Conservation (phyloP, 1,284 basidiomycete species). For the Earliella scabrosa region DNA sequence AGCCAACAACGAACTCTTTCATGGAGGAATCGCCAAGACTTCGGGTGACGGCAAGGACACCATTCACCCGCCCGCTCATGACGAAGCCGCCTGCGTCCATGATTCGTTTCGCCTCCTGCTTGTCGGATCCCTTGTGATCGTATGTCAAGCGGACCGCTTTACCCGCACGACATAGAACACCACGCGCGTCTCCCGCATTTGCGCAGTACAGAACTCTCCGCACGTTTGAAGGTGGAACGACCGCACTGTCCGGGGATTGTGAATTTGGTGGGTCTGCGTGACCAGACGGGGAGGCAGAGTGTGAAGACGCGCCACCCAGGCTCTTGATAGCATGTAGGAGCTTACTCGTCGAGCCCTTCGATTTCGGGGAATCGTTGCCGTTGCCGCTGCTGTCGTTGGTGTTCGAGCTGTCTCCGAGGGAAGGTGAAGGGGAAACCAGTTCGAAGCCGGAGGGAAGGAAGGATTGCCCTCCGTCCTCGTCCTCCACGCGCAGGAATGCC, state of each 20-base stretch:
- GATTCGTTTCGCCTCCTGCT: constrained; percentile 96
- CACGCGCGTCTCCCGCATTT: constrained; percentile 94
- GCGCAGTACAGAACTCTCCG: constrained; percentile 92
- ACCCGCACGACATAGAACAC: constrained; percentile 87
- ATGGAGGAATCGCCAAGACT: constrained; percentile 97
- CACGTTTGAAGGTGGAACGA: constrained; percentile 52
- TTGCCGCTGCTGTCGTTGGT: constrained; percentile 18
- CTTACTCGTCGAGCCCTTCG: constrained; percentile 52
- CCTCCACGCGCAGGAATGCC: constrained; percentile 96
- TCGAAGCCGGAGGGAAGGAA: constrained; percentile 49
- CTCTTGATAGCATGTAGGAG: constrained; percentile 62
- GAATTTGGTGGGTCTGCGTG: constrained; percentile 21
- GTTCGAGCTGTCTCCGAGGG: constrained; percentile 16
- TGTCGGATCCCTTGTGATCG: constrained; percentile 98
- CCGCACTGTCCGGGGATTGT: constrained; percentile 21
- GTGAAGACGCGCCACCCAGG: constrained; percentile 48
- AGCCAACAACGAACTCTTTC: constrained; percentile 99
- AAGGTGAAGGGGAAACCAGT: constrained; percentile 37
- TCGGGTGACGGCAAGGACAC: constrained; percentile 94
- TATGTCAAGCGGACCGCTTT: constrained; percentile 95
- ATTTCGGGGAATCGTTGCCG: constrained; percentile 29
- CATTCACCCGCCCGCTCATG: constrained; percentile 98
- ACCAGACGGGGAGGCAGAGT: constrained; percentile 34
- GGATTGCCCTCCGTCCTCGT: constrained; percentile 68
- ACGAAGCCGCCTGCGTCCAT: constrained; percentile 98